Conservation (phyloP, 371 early-diverging fungal genomes). For the Lichtheimia hyalospora region DNA sequence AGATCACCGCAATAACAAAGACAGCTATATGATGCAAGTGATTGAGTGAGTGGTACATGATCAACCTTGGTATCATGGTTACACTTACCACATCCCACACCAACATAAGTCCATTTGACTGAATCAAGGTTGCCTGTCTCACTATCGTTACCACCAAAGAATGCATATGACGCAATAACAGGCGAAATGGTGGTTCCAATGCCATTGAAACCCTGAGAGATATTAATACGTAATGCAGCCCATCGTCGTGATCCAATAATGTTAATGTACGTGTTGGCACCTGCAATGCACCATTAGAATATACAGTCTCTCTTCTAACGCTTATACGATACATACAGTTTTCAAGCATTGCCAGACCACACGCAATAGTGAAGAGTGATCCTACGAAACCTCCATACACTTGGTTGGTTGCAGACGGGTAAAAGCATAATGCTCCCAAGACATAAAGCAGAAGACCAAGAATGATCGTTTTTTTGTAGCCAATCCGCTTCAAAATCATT, state of each 20-base stretch:
- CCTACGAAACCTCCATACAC: constrained; percentile 47
- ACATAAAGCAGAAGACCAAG: constrained; percentile 44
- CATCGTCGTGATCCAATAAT: constrained; percentile 39
- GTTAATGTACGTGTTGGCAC: constrained; percentile 48
- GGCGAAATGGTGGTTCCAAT: constrained; percentile 43
- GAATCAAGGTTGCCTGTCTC: constrained; percentile 23
- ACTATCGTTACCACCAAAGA: constrained; percentile 37
- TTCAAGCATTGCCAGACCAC: constrained; percentile 48
- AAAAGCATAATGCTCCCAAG: constrained; percentile 48
- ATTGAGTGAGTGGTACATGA: too few species aligned
- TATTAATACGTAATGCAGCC: constrained; percentile 43
- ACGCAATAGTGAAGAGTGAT: constrained; percentile 47
- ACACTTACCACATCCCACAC: constrained; percentile 41
- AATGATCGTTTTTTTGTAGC: constrained; percentile 44
- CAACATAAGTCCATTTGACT: constrained; percentile 50
- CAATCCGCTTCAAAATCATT: constrained; percentile 34
- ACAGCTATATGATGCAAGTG: constrained; percentile 21
- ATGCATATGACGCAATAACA: constrained; percentile 46
- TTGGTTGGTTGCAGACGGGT: constrained; percentile 34
- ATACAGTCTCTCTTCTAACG: not conserved
- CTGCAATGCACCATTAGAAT: constrained; percentile 8
- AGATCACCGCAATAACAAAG: constrained; percentile 33
- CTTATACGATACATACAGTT: constrained; percentile 37
- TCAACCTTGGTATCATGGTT: too few species aligned
- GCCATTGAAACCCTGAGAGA: constrained; percentile 48